Evolutionary conservation across 2,329 filamentous ascomycete species (phyloP), one percentile per base, ranked within the genome.

Genomic region (Aspergillus sp.): DNA sequence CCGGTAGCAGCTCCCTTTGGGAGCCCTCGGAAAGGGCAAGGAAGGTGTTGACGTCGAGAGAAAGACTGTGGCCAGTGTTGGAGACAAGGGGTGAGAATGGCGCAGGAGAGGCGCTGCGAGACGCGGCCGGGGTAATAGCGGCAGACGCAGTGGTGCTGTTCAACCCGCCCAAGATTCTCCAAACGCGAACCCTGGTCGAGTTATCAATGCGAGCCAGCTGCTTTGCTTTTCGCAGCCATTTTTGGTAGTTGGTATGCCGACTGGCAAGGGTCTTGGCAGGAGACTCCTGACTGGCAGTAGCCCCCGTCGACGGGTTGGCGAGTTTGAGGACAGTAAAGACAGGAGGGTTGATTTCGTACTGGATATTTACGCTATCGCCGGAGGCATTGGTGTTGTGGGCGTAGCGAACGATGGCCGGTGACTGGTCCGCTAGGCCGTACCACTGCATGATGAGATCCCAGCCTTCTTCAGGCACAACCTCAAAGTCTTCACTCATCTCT

Each of bases 271-370:
- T 78, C 54, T 86, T 84, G 5, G 87, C 82, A 0, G 93, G 88
- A 5, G 85, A 79, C 17, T 85, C 85, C 43, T 85, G 69, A 89
- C 84, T 43, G 86, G 80, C 15, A 1, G 85, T 84, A 66, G 83
- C 88, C 55, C 83, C 78, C 19, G 84, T 80, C 3, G 86, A 86
- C 8, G 77, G 74, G 68, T 82, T 83, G 74, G 88, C 89, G 1
- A 98, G 82, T 67, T 94, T 92, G 72, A 96, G 88, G 63, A 98
- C 83, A 1, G 89, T 92, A 74, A 97, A 91, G 48, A 97, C 83
- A 0, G 92, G 92, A 4, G 93, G 95, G 70, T 93, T 87, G 46
- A 92, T 82, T 77, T 98, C 95, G 74, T 90, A 96, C 69, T 90
- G 82, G 51, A 97, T 79, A 66, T 96, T 92, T 45, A 86, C 80